Base-by-base conservation (phyloP, 2,329 filamentous ascomycete genomes). In the Aspergillus pseudoviridinutans region DNA sequence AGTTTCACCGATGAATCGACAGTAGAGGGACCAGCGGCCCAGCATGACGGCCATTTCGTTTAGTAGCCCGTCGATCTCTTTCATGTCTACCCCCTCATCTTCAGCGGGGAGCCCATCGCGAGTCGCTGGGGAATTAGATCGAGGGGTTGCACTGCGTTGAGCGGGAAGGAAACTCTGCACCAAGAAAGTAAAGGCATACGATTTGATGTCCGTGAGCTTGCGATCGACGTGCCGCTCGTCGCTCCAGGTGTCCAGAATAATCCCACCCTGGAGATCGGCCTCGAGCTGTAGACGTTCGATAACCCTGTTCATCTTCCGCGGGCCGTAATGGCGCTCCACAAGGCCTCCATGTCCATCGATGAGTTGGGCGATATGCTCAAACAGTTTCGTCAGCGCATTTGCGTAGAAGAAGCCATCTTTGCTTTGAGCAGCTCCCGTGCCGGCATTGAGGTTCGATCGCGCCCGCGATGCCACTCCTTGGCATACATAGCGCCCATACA, bases 361-460 rank as follows among this genome's bases (percentile, higher is more conserved):
- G 63, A 99, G 97, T 71, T 96, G 91, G 2, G 94, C 93, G 72
- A 99, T 96, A 74, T 99, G 93, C 74, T 97, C 93, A 71, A 99
- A 99, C 50, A 99, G 78, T 70, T 91, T 92, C 4, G 92, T 96
- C 61, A 99, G 79, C 2, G 91, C 88, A 73, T 89, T 93, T 46
- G 90, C 92, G 71, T 96, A 97, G 79, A 97, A 96, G 78, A 92
- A 90, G 3, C 87, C 87, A 59, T 96, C 92, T 67, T 85, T 89
- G 52, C 80, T 78, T 63, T 85, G 85, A 9, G 79, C 79, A 2
- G 79, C 81, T 10, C 82, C 83, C 4, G 84, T 78, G 12, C 81
- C 85, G 42, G 90, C 85, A 72, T 89, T 92, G 66, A 96, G 81
- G 67, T 90, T 95, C 44, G 84, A 82, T 52, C 94, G 86, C 22